phyloP scores from a whole-genome alignment of 257 asterid genomes.

The Solanum neorickii region DNA sequence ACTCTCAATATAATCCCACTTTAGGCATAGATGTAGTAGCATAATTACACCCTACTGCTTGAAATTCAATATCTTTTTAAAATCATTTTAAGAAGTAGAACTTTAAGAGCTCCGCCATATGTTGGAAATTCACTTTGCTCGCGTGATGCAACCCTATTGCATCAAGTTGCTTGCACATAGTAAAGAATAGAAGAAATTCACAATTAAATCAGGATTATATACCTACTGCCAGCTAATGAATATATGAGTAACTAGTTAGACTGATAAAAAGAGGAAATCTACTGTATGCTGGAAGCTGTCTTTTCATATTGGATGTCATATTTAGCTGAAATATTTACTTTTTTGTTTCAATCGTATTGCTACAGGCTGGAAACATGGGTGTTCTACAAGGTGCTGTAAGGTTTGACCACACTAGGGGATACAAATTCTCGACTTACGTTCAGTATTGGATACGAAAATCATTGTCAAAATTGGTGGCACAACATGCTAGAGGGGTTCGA shows the following conservation, averaged over 20 bases:
- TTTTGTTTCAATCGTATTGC: neutral
- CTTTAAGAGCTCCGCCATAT: neutral
- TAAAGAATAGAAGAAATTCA: neutral
- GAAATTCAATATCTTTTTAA: neutral
- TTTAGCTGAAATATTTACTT: neutral
- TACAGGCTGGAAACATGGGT: slow-evolving; percentile 71
- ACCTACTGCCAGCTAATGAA: neutral
- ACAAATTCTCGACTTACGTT: slow-evolving; percentile 83
- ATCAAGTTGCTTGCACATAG: neutral
- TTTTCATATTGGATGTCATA: neutral
- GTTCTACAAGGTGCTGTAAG: slow-evolving; percentile 82
- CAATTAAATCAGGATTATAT: neutral
- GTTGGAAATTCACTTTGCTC: neutral
- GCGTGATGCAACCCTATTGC: neutral
- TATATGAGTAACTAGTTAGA: neutral
- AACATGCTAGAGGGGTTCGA: slow-evolving; percentile 63
- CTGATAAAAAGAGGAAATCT: neutral
- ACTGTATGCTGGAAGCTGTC: neutral
- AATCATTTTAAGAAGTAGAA: neutral
- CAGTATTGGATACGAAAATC: slow-evolving; percentile 82
- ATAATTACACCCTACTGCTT: neutral
- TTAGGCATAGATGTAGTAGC: neutral
- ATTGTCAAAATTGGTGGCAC: slow-evolving; percentile 47
- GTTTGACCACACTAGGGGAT: slow-evolving; percentile 71
- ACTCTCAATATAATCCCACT: neutral